A percentile compares a stretch with the other conserved stretches of the same genome.
phyloP scores from a whole-genome alignment of 2,329 filamentous ascomycete species.

The Sclerotinia minor region DNA sequence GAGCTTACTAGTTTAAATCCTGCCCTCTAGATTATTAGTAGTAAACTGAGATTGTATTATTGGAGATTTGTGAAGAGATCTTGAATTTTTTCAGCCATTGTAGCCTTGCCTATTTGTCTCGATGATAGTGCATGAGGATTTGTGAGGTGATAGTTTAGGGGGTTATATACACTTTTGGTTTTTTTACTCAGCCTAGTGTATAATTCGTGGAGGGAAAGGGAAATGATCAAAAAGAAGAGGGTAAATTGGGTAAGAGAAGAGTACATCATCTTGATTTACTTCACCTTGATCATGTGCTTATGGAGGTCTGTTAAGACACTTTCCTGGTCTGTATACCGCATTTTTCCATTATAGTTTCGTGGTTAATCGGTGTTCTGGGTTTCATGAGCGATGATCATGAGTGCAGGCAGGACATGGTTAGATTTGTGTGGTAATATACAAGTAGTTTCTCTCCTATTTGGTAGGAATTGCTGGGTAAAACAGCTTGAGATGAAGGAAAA shows the following conservation, averaged over 20 bases:
- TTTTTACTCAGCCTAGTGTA: not conserved
- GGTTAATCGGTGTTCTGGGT: rapidly evolving
- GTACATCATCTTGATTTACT: not conserved
- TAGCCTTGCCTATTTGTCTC: too few species aligned
- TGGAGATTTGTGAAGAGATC: not conserved
- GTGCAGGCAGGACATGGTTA: too few species aligned
- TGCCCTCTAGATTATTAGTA: not conserved
- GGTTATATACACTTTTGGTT: not conserved
- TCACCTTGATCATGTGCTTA: too few species aligned
- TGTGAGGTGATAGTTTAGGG: not conserved
- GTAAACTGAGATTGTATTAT: not conserved
- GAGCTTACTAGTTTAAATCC: not conserved
- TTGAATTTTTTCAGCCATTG: not conserved
- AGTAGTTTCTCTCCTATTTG: not conserved
- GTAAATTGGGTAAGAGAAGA: not conserved
- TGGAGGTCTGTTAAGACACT: too few species aligned
- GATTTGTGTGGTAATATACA: too few species aligned
- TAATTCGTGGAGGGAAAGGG: too few species aligned
- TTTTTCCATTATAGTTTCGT: not conserved
- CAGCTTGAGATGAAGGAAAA: too few species aligned
- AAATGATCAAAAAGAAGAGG: not conserved
- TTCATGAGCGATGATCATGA: rapidly evolving
- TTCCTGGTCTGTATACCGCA: not conserved
- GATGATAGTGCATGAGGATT: not conserved
- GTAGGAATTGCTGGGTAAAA: not conserved